Evolutionary conservation across 2,329 filamentous ascomycete genomes (phyloP).

Genomic region (Sclerotinia spermophila): DNA sequence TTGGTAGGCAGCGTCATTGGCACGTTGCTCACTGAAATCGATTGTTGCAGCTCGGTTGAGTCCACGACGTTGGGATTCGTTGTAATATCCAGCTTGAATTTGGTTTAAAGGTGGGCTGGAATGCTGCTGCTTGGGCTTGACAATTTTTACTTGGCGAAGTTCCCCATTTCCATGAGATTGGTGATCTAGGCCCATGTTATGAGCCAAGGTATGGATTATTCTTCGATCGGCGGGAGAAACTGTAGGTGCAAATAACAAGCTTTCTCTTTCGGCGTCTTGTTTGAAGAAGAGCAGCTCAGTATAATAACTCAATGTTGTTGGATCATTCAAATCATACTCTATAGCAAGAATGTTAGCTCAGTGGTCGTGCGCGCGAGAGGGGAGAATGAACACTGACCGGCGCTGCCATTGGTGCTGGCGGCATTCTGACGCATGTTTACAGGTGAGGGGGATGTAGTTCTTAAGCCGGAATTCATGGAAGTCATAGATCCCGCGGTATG

Average conservation of each 20-base stretch:
- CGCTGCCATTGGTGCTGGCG: slow-evolving; percentile 9
- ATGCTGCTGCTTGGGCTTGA: slow-evolving; percentile 53
- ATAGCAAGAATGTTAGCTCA: slow-evolving; percentile 19
- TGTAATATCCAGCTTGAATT: slow-evolving; percentile 51
- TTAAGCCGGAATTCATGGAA: slow-evolving; percentile 60
- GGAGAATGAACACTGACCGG: slow-evolving; percentile 22
- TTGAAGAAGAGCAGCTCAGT: slow-evolving; percentile 88
- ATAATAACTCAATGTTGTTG: slow-evolving; percentile 81
- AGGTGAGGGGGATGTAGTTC: slow-evolving; percentile 39
- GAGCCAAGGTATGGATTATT: slow-evolving; percentile 88
- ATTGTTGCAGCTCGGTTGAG: slow-evolving; percentile 95
- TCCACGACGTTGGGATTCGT: slow-evolving; percentile 76
- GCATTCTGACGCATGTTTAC: slow-evolving; percentile 31
- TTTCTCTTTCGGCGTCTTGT: slow-evolving; percentile 71
- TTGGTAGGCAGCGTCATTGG: slow-evolving; percentile 60
- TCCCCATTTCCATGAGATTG: slow-evolving; percentile 85
- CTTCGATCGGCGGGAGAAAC: slow-evolving; percentile 81
- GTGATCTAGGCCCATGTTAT: slow-evolving; percentile 91
- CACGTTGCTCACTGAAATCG: slow-evolving; percentile 82
- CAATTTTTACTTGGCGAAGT: slow-evolving; percentile 85
- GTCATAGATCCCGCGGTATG: slow-evolving; percentile 83
- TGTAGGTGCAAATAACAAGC: slow-evolving; percentile 76
- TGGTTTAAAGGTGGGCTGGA: slow-evolving; percentile 38
- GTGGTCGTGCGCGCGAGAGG: background rate
- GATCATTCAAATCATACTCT: slow-evolving; percentile 86